These are phyloP conservation scores for Salix udensis DNA, from an alignment of 345 rosid species.

Conservation along the genomic window DNA sequence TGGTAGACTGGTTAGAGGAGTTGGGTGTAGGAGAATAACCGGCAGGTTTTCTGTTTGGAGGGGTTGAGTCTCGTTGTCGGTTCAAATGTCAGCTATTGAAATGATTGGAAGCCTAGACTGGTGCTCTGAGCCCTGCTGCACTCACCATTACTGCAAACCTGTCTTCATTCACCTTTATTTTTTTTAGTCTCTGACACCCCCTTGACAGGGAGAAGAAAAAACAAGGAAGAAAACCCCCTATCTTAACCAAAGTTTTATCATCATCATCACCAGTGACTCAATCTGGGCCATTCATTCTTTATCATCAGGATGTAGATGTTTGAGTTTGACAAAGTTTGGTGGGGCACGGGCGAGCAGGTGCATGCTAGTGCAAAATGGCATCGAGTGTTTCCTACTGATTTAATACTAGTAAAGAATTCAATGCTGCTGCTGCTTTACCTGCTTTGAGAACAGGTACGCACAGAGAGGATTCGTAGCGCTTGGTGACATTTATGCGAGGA, in stretches of 20 bases:
- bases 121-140: neutral
- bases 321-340: neutral
- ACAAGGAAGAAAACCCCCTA: neutral
- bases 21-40: slow-evolving; percentile 57
- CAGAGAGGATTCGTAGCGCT: slow-evolving; percentile 5
- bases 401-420: neutral
- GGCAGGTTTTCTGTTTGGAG: slow-evolving; percentile 45
- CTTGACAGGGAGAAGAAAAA: no score
- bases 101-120: slow-evolving; percentile 52
- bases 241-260: neutral
- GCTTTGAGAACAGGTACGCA: neutral
- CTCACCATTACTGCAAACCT: neutral
- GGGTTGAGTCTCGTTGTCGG: slow-evolving; percentile 30
- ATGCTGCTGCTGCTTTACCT: neutral
- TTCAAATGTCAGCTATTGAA: slow-evolving; percentile 56
- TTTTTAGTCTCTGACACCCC: neutral
- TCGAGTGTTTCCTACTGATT: neutral
- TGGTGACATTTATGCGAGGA: neutral
- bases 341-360: neutral
- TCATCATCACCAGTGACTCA: neutral
- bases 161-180: neutral
- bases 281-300: neutral
- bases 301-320: neutral
- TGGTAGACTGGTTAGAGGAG: slow-evolving; percentile 24
- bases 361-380: neutral